Conservation (phyloP, 768 basidiomycete species). For the Pilatotrama ljubarskyi region DNA sequence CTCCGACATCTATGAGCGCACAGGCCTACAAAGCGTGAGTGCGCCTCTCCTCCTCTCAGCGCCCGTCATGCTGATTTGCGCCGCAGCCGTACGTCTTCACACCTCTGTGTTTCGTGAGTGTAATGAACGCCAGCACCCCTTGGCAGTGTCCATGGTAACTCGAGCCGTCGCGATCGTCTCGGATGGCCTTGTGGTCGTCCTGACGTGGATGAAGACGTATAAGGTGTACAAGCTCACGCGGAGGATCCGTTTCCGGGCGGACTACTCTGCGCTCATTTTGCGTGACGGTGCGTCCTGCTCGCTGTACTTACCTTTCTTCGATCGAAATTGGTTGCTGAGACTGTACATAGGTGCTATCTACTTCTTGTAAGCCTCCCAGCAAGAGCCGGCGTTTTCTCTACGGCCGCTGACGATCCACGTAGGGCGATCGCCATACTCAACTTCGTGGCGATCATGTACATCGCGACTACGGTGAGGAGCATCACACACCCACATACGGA, state of each 20-base stretch:
- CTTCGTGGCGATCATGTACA: constrained; percentile 11
- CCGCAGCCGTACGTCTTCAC: neutral
- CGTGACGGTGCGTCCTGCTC: constrained; percentile 9
- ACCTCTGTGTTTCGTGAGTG: neutral
- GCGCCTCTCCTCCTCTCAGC: neutral
- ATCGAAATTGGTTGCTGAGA: neutral
- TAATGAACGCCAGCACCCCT: neutral
- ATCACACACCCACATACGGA: too few species aligned
- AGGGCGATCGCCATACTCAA: constrained; percentile 14
- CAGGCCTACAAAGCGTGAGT: constrained; percentile 5
- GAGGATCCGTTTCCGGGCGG: neutral
- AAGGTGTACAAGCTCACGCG: constrained; percentile 4
- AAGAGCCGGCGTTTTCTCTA: too few species aligned
- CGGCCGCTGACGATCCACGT: neutral
- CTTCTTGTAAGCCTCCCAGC: constrained; percentile 8
- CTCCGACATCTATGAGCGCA: constrained; percentile 8
- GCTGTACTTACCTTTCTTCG: neutral
- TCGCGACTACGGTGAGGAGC: neutral
- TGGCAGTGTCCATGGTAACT: constrained; percentile 15
- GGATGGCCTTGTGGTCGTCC: constrained; percentile 16
- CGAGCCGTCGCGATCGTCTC: constrained; percentile 16
- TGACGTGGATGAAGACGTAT: constrained; percentile 21
- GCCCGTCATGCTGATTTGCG: neutral
- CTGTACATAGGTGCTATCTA: constrained; percentile 7
- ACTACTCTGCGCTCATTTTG: constrained; percentile 6